phyloP scores from a whole-genome alignment of 2,329 filamentous ascomycete species.

The Talaromyces sp. region DNA sequence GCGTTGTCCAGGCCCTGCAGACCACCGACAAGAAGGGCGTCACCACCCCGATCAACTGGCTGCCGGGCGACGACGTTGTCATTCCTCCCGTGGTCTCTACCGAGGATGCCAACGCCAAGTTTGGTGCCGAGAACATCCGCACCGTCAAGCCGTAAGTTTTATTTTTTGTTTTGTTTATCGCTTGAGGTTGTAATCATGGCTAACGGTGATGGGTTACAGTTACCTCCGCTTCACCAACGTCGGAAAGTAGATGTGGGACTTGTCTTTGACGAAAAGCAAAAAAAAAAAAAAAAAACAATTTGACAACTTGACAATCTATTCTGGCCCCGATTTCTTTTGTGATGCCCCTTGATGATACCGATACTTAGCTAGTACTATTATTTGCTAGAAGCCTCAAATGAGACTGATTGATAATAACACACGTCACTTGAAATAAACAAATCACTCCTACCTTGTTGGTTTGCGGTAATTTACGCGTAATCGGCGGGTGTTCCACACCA shows the following conservation, averaged over 20 bases:
- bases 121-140: conserved; percentile 58
- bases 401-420: background rate
- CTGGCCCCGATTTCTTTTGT: background rate
- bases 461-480: background rate
- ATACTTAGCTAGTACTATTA: background rate
- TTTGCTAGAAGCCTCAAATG: background rate
- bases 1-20: conserved; percentile 73
- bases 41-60: conserved; percentile 88
- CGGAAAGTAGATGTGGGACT: conserved; percentile 19
- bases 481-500: background rate
- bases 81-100: conserved; percentile 78
- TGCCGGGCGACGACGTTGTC: conserved; percentile 84
- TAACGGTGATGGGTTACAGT: conserved; percentile 15
- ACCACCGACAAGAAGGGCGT: conserved; percentile 82
- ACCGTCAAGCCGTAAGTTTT: conserved; percentile 53
- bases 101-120: conserved; percentile 80
- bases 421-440: background rate
- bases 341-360: conserved; percentile 11
- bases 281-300: background rate
- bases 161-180: background rate
- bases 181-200: background rate
- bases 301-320: background rate
- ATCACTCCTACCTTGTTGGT: background rate
- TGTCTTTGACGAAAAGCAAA: background rate
- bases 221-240: conserved; percentile 34